Evolutionary conservation across 306 rosid genomes (phyloP).

Genomic region (Trichosanthes cucumerina): DNA sequence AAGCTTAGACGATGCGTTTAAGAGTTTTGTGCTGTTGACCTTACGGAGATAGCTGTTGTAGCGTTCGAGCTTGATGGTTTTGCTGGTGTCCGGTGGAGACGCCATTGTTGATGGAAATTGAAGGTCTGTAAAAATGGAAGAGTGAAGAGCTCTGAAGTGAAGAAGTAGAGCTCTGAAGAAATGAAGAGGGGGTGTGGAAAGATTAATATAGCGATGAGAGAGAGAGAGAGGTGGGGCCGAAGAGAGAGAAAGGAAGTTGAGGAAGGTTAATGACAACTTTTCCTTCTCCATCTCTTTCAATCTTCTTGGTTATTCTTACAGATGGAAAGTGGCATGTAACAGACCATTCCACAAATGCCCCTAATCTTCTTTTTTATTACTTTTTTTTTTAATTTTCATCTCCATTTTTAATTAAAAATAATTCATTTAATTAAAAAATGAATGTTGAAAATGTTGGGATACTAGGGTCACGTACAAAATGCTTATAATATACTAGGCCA

Average conservation of each 20-base stretch:
- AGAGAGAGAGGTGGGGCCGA: neutral
- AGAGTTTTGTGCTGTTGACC: slow-evolving; percentile 74
- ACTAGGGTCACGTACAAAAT: too few relatives aligned
- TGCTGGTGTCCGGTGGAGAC: slow-evolving; percentile 86
- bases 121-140: neutral
- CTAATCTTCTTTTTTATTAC: neutral
- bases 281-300: slow-evolving; percentile 23
- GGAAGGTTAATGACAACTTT: slow-evolving; percentile 66
- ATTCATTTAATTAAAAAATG: too few relatives aligned
- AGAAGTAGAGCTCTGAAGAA: slow-evolving; percentile 51
- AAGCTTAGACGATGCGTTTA: slow-evolving; percentile 80
- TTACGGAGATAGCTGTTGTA: slow-evolving; percentile 79
- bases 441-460: too few relatives aligned
- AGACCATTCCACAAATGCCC: neutral
- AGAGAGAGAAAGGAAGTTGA: neutral
- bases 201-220: slow-evolving; percentile 42
- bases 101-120: slow-evolving; percentile 26
- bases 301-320: slow-evolving; percentile 16
- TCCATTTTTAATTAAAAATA: too few relatives aligned
- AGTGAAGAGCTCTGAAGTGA: slow-evolving; percentile 10
- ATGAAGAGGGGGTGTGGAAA: slow-evolving; percentile 9
- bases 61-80: slow-evolving; percentile 72
- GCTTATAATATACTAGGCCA: too few relatives aligned
- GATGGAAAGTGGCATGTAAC: slow-evolving; percentile 36
- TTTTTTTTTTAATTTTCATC: neutral